phyloP scores from a whole-genome alignment of 768 basidiomycete genomes.

The Cubamyces lactineus region DNA sequence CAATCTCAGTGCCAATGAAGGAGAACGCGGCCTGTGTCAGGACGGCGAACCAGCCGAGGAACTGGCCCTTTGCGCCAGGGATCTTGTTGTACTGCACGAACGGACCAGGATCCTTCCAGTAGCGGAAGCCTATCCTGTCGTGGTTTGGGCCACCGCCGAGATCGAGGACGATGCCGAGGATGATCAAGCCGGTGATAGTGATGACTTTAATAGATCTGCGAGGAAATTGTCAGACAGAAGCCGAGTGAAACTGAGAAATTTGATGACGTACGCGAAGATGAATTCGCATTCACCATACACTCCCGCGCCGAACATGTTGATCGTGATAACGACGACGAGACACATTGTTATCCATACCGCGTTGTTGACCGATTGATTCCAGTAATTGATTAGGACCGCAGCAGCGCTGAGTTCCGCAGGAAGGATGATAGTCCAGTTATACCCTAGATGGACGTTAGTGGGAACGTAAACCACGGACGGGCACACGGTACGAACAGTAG shows the following conservation, averaged over 20 bases:
- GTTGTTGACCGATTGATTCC: conserved; percentile 56
- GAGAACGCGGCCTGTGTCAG: conserved; percentile 91
- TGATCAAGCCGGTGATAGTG: conserved; percentile 67
- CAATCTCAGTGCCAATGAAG: conserved; percentile 93
- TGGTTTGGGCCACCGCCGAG: conserved; percentile 87
- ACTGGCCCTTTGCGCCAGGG: conserved; percentile 69
- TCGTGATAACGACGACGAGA: conserved; percentile 71
- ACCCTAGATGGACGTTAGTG: conserved; percentile 34
- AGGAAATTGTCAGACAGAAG: not conserved
- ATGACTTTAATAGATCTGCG: conserved; percentile 83
- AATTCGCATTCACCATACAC: conserved; percentile 89
- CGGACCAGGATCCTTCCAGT: conserved; percentile 90
- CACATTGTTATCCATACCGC: conserved; percentile 83
- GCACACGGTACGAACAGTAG: conserved; percentile 43
- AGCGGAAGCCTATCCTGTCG: conserved; percentile 70
- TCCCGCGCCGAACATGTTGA: conserved; percentile 77
- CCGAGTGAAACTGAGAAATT: not conserved
- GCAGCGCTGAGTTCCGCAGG: conserved; percentile 78
- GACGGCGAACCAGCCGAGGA: conserved; percentile 72
- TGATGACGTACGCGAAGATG: conserved; percentile 62
- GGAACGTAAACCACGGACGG: not conserved
- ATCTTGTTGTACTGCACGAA: conserved; percentile 75
- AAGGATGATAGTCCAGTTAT: conserved; percentile 65
- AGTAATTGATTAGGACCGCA: conserved; percentile 76
- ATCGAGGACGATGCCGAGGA: conserved; percentile 71